Conservation (phyloP, 2,329 filamentous ascomycete genomes). For the Thermochaetoides dissita region DNA sequence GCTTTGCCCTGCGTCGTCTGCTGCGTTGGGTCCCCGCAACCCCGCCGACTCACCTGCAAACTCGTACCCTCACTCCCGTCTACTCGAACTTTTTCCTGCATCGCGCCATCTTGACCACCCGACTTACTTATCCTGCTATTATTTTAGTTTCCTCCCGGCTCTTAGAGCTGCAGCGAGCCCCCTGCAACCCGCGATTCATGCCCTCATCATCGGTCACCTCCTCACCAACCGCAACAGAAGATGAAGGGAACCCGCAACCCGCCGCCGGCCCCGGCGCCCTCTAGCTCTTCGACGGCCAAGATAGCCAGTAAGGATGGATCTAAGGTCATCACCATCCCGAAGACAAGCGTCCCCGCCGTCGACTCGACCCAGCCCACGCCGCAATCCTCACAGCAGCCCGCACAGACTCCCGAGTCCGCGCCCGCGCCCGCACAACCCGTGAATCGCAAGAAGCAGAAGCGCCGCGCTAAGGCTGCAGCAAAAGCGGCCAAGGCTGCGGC, state of each 20-base stretch:
- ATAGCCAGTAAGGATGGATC: constrained; percentile 57
- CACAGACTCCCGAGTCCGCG: constrained; percentile 22
- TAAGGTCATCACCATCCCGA: constrained; percentile 54
- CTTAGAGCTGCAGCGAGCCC: constrained; percentile 4
- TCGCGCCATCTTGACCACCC: not conserved
- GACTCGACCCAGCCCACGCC: constrained; percentile 42
- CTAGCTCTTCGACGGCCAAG: constrained; percentile 39
- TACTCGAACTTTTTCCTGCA: not conserved
- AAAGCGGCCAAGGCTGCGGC: constrained; percentile 33
- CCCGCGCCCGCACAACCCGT: constrained; percentile 28
- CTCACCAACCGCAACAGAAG: constrained; percentile 5
- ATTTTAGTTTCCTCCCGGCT: constrained; percentile 5
- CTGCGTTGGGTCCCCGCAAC: not conserved
- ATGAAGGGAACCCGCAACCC: constrained; percentile 24
- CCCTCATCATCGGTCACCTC: constrained; percentile 2
- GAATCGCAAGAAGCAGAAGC: constrained; percentile 92
- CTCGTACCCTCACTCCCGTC: not conserved
- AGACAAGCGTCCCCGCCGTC: constrained; percentile 30
- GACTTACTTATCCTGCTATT: constrained; percentile 6
- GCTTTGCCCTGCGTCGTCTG: not conserved
- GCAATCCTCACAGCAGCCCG: constrained; percentile 21
- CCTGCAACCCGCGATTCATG: constrained; percentile 7
- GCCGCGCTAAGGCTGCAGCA: constrained; percentile 71
- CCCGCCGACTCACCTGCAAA: constrained; percentile 1
- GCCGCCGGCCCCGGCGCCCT: constrained; percentile 21